A percentile compares a stretch with the other conserved stretches of the same genome.
Evolutionary conservation across 164 flowering plant species (phyloP).

Genomic region (Paratinospora sagittata): DNA sequence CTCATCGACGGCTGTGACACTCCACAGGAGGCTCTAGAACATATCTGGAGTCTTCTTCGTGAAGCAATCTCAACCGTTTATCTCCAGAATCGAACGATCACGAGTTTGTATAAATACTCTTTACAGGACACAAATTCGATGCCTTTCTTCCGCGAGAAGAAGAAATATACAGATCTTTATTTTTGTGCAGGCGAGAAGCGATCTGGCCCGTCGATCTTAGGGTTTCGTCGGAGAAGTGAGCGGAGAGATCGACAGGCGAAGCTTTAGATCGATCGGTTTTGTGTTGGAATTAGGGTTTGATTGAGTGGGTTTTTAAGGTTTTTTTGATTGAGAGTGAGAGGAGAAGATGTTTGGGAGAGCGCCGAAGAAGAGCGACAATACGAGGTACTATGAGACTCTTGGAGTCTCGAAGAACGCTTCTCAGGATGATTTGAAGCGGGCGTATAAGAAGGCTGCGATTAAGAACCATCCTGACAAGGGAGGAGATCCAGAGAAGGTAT

Average conservation of each 20-base stretch:
- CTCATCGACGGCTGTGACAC: background rate
- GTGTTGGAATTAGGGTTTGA: background rate
- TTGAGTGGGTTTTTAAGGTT: background rate
- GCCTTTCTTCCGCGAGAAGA: background rate
- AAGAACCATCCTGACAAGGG: conserved; percentile 98
- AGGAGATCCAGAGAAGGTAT: conserved; percentile 96
- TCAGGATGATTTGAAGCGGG: conserved; percentile 88
- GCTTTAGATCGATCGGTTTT: background rate
- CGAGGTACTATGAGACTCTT: conserved; percentile 69
- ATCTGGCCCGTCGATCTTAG: background rate
- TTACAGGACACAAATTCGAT: background rate
- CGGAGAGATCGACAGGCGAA: background rate
- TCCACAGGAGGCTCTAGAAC: background rate
- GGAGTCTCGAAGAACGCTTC: conserved; percentile 77
- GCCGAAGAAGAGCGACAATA: conserved; percentile 84
- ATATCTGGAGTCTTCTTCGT: background rate
- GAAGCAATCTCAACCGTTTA: background rate
- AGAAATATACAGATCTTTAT: too few relatives aligned
- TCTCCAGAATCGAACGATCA: background rate
- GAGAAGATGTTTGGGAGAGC: conserved; percentile 75
- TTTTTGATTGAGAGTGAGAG: background rate
- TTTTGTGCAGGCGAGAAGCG: too few relatives aligned
- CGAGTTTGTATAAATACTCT: background rate
- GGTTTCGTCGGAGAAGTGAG: background rate
- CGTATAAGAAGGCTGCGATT: conserved; percentile 85